phyloP scores from a whole-genome alignment of 257 asterid species.

The Eustoma russellianum region DNA sequence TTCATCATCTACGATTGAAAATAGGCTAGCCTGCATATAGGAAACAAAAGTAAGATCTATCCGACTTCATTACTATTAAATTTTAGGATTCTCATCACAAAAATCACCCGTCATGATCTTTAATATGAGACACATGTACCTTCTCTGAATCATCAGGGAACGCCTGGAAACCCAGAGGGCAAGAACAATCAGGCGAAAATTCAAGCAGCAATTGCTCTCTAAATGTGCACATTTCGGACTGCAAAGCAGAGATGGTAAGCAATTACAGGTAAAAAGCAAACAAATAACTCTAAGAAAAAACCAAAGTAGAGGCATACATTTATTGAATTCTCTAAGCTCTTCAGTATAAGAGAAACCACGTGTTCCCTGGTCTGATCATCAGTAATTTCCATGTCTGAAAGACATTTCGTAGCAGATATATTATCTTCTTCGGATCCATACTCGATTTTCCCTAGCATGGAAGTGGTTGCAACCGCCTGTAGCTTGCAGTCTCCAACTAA shows the following conservation, averaged over 20 bases:
- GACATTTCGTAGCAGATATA: conserved; percentile 43
- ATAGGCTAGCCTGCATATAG: conserved; percentile 40
- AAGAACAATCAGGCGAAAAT: conserved; percentile 48
- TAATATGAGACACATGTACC: conserved; percentile 21
- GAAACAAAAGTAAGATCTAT: conserved; percentile 8
- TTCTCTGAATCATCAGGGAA: conserved; percentile 29
- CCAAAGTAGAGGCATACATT: conserved; percentile 26
- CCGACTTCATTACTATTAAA: conserved; percentile 2
- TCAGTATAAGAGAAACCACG: conserved; percentile 48
- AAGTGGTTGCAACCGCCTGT: conserved; percentile 41
- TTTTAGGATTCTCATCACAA: conserved; percentile 20
- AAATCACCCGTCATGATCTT: conserved; percentile 26
- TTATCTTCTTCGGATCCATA: conserved; percentile 83
- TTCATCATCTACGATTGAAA: conserved; percentile 20
- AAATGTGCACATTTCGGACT: conserved; percentile 41
- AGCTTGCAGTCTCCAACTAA: conserved; percentile 72
- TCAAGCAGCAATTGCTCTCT: conserved; percentile 55
- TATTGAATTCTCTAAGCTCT: conserved; percentile 35
- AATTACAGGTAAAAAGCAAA: too few relatives aligned
- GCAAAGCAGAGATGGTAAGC: conserved; percentile 11
- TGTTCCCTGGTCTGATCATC: conserved; percentile 52
- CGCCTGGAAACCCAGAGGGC: conserved; percentile 43
- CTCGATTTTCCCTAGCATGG: conserved; percentile 17
- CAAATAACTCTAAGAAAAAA: background rate
- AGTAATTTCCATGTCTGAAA: conserved; percentile 45